These are phyloP conservation scores for Celoporthe dispersa DNA, from an alignment of 2,329 filamentous ascomycete species.

Conservation along the genomic window DNA sequence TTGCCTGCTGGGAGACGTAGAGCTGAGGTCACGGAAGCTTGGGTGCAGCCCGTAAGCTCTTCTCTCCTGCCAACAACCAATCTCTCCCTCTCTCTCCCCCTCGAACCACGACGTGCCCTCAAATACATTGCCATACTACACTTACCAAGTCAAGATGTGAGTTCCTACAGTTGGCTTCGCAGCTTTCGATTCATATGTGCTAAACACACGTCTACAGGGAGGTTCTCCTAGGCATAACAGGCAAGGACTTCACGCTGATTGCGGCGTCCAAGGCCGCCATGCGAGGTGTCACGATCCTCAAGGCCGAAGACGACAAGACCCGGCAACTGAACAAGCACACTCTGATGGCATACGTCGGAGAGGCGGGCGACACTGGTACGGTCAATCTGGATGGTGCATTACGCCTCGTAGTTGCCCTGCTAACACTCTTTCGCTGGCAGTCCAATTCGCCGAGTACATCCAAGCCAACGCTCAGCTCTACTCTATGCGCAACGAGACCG, in stretches of 20 bases:
- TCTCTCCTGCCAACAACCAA: conserved; percentile 15
- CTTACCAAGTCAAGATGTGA: conserved; percentile 32
- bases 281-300: conserved; percentile 95
- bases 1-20: conserved; percentile 22
- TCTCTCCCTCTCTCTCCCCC: neutral
- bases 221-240: conserved; percentile 95
- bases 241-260: conserved; percentile 98
- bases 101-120: conserved; percentile 13
- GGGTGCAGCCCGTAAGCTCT: conserved; percentile 16
- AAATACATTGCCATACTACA: neutral
- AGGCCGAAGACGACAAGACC: conserved; percentile 96
- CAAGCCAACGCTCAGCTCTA: conserved; percentile 98
- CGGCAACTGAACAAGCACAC: conserved; percentile 90
- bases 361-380: conserved; percentile 91
- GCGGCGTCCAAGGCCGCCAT: conserved; percentile 97
- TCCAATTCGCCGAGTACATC: conserved; percentile 99
- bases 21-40: conserved; percentile 29
- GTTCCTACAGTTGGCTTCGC: neutral
- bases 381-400: neutral
- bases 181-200: neutral
- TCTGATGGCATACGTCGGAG: conserved; percentile 91
- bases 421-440: conserved; percentile 50
- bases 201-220: conserved; percentile 65
- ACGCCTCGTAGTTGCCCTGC: conserved; percentile 22
- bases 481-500: conserved; percentile 95